A percentile compares a stretch with the other conserved stretches of the same genome.
These are phyloP conservation scores for Sanghuangporus sanghuang DNA, from an alignment of 1,284 basidiomycete genomes.

Conservation along the genomic window DNA sequence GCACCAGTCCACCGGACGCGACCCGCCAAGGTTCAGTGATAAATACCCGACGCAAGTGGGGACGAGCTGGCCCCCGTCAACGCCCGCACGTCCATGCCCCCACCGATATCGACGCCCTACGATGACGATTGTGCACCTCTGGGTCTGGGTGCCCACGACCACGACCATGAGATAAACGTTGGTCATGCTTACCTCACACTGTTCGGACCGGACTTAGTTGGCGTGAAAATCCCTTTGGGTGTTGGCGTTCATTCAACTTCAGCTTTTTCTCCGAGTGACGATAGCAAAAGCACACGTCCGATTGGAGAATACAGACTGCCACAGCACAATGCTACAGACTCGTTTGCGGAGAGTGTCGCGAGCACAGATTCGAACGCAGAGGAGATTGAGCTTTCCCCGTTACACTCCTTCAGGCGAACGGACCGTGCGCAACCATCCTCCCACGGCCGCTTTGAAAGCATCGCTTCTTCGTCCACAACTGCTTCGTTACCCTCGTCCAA, in stretches of 20 bases:
- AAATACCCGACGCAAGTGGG: neutral
- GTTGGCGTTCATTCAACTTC: neutral
- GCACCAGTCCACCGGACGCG: neutral
- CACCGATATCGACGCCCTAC: neutral
- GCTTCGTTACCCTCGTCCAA: neutral
- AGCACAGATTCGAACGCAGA: neutral
- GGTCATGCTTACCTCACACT: neutral
- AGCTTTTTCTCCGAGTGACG: neutral
- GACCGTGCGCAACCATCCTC: neutral
- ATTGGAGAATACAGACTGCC: neutral
- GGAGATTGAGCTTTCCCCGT: neutral
- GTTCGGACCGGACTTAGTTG: neutral
- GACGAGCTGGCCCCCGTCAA: neutral
- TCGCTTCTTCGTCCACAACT: neutral
- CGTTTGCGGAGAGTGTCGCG: neutral
- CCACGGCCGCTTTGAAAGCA: neutral
- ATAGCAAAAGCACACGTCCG: neutral
- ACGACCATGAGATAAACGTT: neutral
- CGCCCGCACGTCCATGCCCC: neutral
- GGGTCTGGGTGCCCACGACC: neutral
- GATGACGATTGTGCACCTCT: neutral
- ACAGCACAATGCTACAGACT: neutral
- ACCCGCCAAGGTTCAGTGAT: neutral
- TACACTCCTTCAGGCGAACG: neutral
- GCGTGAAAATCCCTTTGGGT: neutral